A percentile compares a stretch with the other conserved stretches of the same genome.
Conservation (phyloP, 2,329 filamentous ascomycete genomes). For the Westerdykella ornata region DNA sequence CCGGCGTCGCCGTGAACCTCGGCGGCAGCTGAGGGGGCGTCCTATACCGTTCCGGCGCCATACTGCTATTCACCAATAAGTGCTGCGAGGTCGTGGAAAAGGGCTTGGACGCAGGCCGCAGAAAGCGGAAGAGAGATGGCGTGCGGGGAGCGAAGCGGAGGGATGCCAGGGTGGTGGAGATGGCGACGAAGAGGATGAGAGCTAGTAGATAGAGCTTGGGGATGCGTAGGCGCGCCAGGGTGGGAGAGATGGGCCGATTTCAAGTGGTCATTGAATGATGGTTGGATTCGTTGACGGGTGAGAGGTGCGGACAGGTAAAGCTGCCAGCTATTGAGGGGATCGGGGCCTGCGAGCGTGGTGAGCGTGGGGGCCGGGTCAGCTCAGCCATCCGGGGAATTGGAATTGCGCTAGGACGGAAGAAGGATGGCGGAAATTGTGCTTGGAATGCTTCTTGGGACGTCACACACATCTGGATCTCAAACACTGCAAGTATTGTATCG, state of each 20-base stretch:
- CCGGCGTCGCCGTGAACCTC: conserved; percentile 67
- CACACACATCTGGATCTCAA: no score
- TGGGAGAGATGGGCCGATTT: conserved; percentile 5
- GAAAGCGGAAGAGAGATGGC: conserved; percentile 51
- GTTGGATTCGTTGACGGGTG: no score
- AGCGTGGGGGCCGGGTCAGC: no score
- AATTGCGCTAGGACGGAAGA: no score
- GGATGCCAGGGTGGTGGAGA: conserved; percentile 60
- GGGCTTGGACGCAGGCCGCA: conserved; percentile 38
- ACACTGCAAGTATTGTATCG: no score
- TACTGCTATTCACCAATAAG: conserved; percentile 50
- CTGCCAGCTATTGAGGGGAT: no score
- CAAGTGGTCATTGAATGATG: no score
- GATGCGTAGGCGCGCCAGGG: conserved; percentile 32
- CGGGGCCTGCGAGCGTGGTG: no score
- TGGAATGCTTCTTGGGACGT: no score
- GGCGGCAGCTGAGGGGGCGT: conserved; percentile 72
- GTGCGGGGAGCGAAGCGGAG: conserved; percentile 55
- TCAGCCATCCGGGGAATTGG: no score
- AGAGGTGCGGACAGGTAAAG: no score
- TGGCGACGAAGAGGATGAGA: conserved; percentile 51
- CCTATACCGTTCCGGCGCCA: conserved; percentile 62
- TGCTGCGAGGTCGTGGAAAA: conserved; percentile 18
- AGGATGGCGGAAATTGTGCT: no score
- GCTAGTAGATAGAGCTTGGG: conserved; percentile 44